Conservation (phyloP, 345 rosid genomes). For the Murraya paniculata region DNA sequence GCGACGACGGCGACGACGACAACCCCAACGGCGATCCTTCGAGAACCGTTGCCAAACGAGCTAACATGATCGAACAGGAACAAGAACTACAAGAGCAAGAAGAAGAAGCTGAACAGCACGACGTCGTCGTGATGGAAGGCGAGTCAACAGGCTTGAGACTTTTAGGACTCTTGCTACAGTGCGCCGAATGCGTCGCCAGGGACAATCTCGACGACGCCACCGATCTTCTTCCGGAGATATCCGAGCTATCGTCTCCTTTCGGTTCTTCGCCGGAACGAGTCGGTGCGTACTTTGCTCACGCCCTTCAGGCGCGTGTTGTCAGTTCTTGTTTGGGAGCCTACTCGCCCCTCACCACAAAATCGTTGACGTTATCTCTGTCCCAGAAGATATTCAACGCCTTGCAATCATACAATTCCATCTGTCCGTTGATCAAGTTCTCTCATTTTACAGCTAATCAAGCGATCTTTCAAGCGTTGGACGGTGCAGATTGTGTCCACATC, state of each 20-base stretch:
- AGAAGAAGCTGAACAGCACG: slow-evolving; percentile 12
- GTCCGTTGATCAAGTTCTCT: slow-evolving; percentile 77
- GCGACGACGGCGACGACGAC: slow-evolving; percentile 24
- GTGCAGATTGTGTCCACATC: slow-evolving; percentile 81
- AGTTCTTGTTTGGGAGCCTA: slow-evolving; percentile 62
- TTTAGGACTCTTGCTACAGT: slow-evolving; percentile 78
- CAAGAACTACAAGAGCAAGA: slow-evolving; percentile 10
- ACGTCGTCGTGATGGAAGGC: slow-evolving; percentile 16
- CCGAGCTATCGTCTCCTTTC: slow-evolving; percentile 78
- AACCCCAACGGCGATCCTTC: slow-evolving; percentile 38
- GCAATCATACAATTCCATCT: slow-evolving; percentile 79
- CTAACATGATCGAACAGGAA: slow-evolving; percentile 26
- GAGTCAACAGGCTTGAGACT: slow-evolving; percentile 63
- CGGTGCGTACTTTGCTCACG: slow-evolving; percentile 83
- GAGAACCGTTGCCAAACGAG: slow-evolving; percentile 35
- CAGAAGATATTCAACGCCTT: slow-evolving; percentile 73
- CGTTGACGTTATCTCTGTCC: slow-evolving; percentile 50
- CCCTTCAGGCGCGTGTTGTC: slow-evolving; percentile 80
- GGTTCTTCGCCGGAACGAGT: slow-evolving; percentile 90
- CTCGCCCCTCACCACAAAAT: slow-evolving; percentile 43
- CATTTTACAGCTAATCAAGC: slow-evolving; percentile 98
- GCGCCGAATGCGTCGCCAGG: slow-evolving; percentile 87
- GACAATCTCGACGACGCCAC: slow-evolving; percentile 68
- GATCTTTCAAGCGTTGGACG: slow-evolving; percentile 77
- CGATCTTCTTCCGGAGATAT: slow-evolving; percentile 72